Conservation (phyloP, 2,329 filamentous ascomycete genomes). For the Diaporthe capsici region DNA sequence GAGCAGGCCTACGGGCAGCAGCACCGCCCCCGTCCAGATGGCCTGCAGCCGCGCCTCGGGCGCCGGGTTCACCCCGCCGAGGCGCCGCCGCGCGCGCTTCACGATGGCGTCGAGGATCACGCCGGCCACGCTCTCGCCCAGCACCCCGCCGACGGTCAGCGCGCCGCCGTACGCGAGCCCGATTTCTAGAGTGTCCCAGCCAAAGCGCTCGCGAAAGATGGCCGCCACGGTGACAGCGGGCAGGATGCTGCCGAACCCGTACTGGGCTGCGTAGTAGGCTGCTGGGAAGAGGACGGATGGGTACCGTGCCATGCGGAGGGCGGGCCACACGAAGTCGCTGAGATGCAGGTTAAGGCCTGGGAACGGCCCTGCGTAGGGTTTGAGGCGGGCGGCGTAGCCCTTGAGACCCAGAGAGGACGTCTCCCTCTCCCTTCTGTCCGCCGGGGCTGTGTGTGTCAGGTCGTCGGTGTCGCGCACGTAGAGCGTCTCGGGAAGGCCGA, state of each 20-base stretch:
- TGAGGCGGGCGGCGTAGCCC: conserved; percentile 42
- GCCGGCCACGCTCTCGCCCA: conserved; percentile 47
- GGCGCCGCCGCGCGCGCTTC: conserved; percentile 41
- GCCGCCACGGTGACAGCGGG: conserved; percentile 51
- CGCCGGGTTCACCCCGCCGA: conserved; percentile 43
- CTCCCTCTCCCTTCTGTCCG: conserved; percentile 23
- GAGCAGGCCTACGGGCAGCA: conserved; percentile 48
- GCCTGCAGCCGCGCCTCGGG: conserved; percentile 48
- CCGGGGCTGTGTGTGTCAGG: conserved; percentile 24
- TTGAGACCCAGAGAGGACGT: conserved; percentile 17
- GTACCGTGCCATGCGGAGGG: conserved; percentile 49
- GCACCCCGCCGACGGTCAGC: conserved; percentile 46
- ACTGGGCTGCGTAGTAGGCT: conserved; percentile 50
- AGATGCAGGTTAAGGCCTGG: conserved; percentile 26
- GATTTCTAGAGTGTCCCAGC: conserved; percentile 49
- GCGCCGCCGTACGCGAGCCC: conserved; percentile 50
- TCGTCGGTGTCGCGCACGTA: conserved; percentile 43
- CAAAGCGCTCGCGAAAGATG: conserved; percentile 49
- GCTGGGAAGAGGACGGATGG: conserved; percentile 50
- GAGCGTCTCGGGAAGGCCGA: conserved; percentile 50
- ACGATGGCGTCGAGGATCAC: conserved; percentile 46
- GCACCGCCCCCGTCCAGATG: conserved; percentile 47
- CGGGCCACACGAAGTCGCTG: conserved; percentile 46
- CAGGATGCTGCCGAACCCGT: conserved; percentile 50
- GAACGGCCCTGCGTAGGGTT: conserved; percentile 41